These are phyloP conservation scores for Chlorella vulgaris DNA, from an alignment of 139 green algal species.

Conservation along the genomic window DNA sequence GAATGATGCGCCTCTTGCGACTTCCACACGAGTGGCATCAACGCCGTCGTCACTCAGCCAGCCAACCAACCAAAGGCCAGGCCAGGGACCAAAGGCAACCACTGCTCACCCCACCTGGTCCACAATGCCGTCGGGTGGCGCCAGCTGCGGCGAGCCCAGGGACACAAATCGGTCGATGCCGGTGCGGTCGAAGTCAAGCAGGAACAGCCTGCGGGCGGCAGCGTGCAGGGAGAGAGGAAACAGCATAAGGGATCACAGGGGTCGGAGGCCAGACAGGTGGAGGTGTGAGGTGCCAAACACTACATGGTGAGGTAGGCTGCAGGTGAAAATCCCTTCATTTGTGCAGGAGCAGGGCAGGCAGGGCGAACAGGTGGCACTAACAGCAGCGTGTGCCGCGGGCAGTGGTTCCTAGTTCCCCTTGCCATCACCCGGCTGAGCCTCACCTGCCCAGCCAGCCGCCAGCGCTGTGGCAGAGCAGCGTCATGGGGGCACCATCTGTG, in stretches of 20 bases:
- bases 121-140: slow-evolving; percentile 67
- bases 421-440: not conserved
- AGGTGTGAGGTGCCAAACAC: too few species aligned
- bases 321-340: too few species aligned
- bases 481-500: slow-evolving; percentile 64
- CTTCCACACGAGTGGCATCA: too few species aligned
- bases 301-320: too few species aligned
- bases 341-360: too few species aligned
- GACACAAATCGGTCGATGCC: slow-evolving; percentile 77
- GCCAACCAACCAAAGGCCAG: too few species aligned
- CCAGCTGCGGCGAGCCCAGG: slow-evolving; percentile 77
- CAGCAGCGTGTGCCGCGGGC: too few species aligned
- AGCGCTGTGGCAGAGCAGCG: slow-evolving; percentile 88
- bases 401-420: not conserved
- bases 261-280: too few species aligned
- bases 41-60: too few species aligned
- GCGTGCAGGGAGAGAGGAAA: not conserved
- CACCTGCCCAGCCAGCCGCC: slow-evolving; percentile 83
- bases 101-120: slow-evolving; percentile 68
- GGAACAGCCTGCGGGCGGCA: slow-evolving; percentile 47
- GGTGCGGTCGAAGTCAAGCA: slow-evolving; percentile 72
- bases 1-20: too few species aligned
- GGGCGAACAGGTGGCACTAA: too few species aligned
- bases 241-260: too few species aligned
- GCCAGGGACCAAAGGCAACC: not conserved